These are phyloP conservation scores for Kwoniella shivajii DNA, from an alignment of 1,284 basidiomycete genomes.

Conservation along the genomic window DNA sequence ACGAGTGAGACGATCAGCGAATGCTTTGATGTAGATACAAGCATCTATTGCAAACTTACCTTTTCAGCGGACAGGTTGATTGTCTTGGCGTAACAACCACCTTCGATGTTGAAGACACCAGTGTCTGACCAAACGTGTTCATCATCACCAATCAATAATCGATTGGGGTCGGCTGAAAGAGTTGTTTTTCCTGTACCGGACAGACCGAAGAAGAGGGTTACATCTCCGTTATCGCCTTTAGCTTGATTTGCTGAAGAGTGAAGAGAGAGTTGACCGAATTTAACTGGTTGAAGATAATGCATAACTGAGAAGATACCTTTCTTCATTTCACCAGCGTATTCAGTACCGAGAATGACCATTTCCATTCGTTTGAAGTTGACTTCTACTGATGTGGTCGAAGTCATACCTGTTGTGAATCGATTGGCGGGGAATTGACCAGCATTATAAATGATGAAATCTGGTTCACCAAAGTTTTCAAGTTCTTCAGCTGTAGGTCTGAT, in stretches of 20 bases:
- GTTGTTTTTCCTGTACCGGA: slow-evolving; percentile 99
- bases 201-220: slow-evolving; percentile 98
- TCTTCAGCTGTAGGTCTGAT: slow-evolving; percentile 97
- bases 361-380: slow-evolving; percentile 99
- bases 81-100: slow-evolving; percentile 98
- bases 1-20: slow-evolving; percentile 7
- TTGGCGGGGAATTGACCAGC: slow-evolving; percentile 99
- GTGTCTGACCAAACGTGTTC: slow-evolving; percentile 98
- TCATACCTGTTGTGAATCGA: slow-evolving; percentile 99
- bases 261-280: slow-evolving; percentile 95
- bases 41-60: slow-evolving; percentile 15
- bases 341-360: slow-evolving; percentile 99
- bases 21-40: slow-evolving; percentile 1
- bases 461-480: slow-evolving; percentile 92
- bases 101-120: slow-evolving; percentile 99
- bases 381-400: slow-evolving; percentile 96
- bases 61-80: slow-evolving; percentile 94
- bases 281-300: slow-evolving; percentile 99
- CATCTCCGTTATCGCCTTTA: slow-evolving; percentile 79
- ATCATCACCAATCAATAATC: slow-evolving; percentile 91
- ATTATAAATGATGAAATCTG: slow-evolving; percentile 99
- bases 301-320: slow-evolving; percentile 99
- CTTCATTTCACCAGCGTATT: slow-evolving; percentile 99
- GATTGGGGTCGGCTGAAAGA: slow-evolving; percentile 87
- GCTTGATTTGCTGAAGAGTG: slow-evolving; percentile 93